Evolutionary conservation across 2,329 filamentous ascomycete species (phyloP), one percentile per base, ranked within the genome.

Genomic region (Fonsecaea pugnacius): DNA sequence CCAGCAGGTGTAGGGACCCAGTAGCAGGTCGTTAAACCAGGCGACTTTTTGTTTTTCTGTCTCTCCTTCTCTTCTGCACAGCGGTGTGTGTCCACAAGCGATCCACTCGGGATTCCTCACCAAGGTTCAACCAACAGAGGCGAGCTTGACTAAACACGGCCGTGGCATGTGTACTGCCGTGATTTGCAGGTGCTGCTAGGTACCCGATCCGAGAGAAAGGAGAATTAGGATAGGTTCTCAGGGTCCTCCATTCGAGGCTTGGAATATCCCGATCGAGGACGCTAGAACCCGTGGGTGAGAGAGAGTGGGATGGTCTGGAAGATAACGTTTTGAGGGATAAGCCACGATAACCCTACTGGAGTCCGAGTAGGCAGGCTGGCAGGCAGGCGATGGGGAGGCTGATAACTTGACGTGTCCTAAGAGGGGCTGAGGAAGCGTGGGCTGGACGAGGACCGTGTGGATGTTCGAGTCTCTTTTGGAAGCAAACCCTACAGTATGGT

Each of bases 61-160:
- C 10, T 32, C 24, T 60, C 38, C 36, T 10, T 38, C n/a, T 5
- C 27, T 30, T 30, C 33, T 57, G 21, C 51, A 32, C 56, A 27
- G 62, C 62, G 51, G 62, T 60, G 62, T 57, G 57, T 32, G 32
- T 55, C 50, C 32, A 16, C 53, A 60, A 64, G 51, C 62, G 62
- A 60, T 64, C 62, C 62, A 64, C 62, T 64, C 62, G 57, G 50
- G 10, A 60, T 48, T 9, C 54, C 30, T 40, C 43, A 52, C 53
- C 60, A 58, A 48, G 53, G 54, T 51, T 60, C 40, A 50, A 40
- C 24, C 46, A 55, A 14, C 21, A 57, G 38, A 40, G 16, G 40
- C 27, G 43, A 48, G 43, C 14, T 63, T 48, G 56, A 63, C 61
- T 56, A 55, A 62, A 63, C 27, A 18, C 50, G 14, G 40, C 21